A percentile compares a stretch with the other conserved stretches of the same genome.
Evolutionary conservation across 345 rosid species (phyloP).

Genomic region (Arabidopsis thaliana): TAIR10.1 NC_003075.7:9476501-9477000

Average conservation of each 20-base stretch:
- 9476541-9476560: slow-evolving; percentile 24
- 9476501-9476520: slow-evolving; percentile 18
- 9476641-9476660: slow-evolving; percentile 2
- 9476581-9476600: background rate
- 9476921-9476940: background rate
- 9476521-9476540: slow-evolving; percentile 17
- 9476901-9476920: slow-evolving; percentile 12
- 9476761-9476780: slow-evolving; percentile 71
- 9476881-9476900: background rate
- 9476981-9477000: slow-evolving; percentile 31
- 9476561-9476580: background rate
- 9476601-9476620: slow-evolving; percentile 1
- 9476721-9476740: slow-evolving; percentile 58
- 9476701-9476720: slow-evolving; percentile 70
- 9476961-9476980: slow-evolving; percentile 1
- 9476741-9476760: slow-evolving; percentile 69
- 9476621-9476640: background rate
- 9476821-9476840: slow-evolving; percentile 59
- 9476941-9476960: background rate
- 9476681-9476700: background rate
- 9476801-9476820: slow-evolving; percentile 76
- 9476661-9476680: background rate
- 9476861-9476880: background rate
- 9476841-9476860: slow-evolving; percentile 7
- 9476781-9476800: slow-evolving; percentile 85